Evolutionary conservation across 2,329 filamentous ascomycete species (phyloP).

Genomic region (Xylaria sp.): DNA sequence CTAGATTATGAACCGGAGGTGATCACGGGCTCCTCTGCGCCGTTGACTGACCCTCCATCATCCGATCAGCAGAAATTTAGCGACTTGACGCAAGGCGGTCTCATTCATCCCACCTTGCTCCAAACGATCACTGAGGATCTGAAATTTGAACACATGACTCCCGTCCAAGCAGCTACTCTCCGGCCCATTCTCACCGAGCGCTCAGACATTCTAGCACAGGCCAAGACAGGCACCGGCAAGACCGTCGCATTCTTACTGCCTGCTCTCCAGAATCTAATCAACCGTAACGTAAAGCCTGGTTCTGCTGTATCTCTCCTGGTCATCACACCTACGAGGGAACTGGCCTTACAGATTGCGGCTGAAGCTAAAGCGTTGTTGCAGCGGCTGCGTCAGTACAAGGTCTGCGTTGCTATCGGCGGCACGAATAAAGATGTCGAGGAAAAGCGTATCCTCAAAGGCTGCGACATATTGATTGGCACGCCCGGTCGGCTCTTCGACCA

Average conservation of each 20-base stretch:
- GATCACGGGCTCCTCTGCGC: constrained; percentile 3
- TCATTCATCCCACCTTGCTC: constrained; percentile 52
- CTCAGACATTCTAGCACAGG: constrained; percentile 72
- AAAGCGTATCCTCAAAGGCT: constrained; percentile 71
- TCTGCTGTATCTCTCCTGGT: constrained; percentile 65
- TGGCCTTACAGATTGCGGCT: constrained; percentile 71
- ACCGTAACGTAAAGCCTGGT: constrained; percentile 41
- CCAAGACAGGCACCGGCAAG: constrained; percentile 87
- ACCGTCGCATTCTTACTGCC: constrained; percentile 84
- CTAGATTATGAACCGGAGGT: too few relatives aligned
- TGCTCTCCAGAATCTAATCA: constrained; percentile 78
- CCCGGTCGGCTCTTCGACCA: constrained; percentile 82
- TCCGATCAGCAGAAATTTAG: constrained; percentile 11
- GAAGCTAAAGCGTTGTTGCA: constrained; percentile 76
- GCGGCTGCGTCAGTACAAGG: constrained; percentile 74
- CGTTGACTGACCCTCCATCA: constrained; percentile 5
- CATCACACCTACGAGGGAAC: constrained; percentile 72
- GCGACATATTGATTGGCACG: constrained; percentile 81
- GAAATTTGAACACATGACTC: constrained; percentile 59
- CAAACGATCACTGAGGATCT: constrained; percentile 55
- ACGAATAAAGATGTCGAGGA: constrained; percentile 76
- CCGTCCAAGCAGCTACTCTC: constrained; percentile 60
- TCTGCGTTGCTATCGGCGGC: constrained; percentile 80
- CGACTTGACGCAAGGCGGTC: constrained; percentile 14
- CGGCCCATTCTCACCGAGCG: constrained; percentile 52